A percentile compares a stretch with the other conserved stretches of the same genome.
These are phyloP conservation scores for Wickerhamiella sorbophila DNA, from an alignment of 805 yeast genomes.

Conservation along the genomic window DNA sequence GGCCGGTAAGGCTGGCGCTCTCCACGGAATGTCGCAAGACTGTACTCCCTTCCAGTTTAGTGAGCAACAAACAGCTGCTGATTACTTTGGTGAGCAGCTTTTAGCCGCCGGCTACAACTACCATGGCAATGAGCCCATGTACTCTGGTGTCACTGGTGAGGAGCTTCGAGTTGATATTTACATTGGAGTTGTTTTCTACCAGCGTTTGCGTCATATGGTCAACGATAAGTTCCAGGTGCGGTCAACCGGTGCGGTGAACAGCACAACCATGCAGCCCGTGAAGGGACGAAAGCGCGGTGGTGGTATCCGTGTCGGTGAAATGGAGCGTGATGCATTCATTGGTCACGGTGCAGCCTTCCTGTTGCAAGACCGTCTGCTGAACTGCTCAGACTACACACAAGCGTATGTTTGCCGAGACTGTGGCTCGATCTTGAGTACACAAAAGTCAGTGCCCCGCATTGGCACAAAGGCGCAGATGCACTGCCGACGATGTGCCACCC, in stretches of 20 bases:
- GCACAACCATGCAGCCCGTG: constrained; percentile 97
- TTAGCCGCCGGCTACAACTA: constrained; percentile 81
- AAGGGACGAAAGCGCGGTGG: constrained; percentile 98
- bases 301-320: constrained; percentile 99
- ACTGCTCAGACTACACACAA: constrained; percentile 92
- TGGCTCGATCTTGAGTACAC: constrained; percentile 84
- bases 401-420: constrained; percentile 81
- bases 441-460: constrained; percentile 77
- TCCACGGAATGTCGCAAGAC: constrained; percentile 95
- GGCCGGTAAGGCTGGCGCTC: constrained; percentile 98
- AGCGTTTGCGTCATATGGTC: constrained; percentile 97
- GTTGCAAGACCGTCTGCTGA: constrained; percentile 84
- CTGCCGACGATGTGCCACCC: constrained; percentile 82
- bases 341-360: constrained; percentile 97
- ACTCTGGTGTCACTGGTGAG: constrained; percentile 97
- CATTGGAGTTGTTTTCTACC: constrained; percentile 94
- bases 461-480: constrained; percentile 66
- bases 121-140: constrained; percentile 98
- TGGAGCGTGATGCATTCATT: constrained; percentile 98
- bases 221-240: constrained; percentile 99
- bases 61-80: constrained; percentile 92
- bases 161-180: constrained; percentile 92
- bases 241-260: constrained; percentile 95
- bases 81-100: constrained; percentile 91
- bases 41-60: constrained; percentile 92